These are phyloP conservation scores for Pythium rhizo-oryzae DNA, from an alignment of 352 stramenopile species.

Conservation along the genomic window DNA sequence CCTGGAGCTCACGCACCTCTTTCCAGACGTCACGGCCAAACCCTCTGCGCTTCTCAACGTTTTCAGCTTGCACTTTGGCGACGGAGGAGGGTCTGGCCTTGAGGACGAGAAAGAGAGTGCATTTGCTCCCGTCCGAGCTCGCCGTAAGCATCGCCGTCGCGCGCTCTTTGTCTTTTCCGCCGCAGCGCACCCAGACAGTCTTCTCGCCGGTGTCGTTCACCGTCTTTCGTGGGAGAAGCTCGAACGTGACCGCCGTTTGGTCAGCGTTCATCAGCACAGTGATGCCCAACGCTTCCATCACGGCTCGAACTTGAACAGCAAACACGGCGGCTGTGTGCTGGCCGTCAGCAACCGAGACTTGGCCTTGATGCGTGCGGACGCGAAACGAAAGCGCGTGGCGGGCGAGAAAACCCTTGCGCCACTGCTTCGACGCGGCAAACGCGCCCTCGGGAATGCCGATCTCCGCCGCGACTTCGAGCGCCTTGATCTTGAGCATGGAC, in stretches of 20 bases:
- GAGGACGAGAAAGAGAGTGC: constrained; percentile 24
- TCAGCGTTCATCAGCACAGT: constrained; percentile 19
- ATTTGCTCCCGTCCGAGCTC: constrained; percentile 19
- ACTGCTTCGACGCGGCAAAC: not conserved
- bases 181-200: constrained; percentile 29
- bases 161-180: constrained; percentile 25
- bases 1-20: constrained; percentile 21
- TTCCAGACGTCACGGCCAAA: constrained; percentile 35
- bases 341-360: not conserved
- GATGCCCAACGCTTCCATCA: not conserved
- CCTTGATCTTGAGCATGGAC: not conserved
- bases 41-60: constrained; percentile 11
- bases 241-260: constrained; percentile 35
- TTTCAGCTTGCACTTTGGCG: constrained; percentile 4
- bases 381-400: not conserved
- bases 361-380: constrained; percentile 5
- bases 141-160: constrained; percentile 27
- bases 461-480: not conserved
- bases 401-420: not conserved
- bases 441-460: not conserved
- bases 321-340: not conserved
- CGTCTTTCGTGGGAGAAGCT: constrained; percentile 31
- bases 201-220: constrained; percentile 14
- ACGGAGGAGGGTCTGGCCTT: constrained; percentile 24
- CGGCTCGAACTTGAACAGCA: not conserved